phyloP scores from a whole-genome alignment of 176 grass and related monocot genomes.

The barley (Hordeum vulgare) region MorexV3_pseudomolecules_assembly NC_058522.1:578568945-578569444 shows the following conservation, averaged over 20 bases:
- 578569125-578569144: not conserved
- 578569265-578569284: not conserved
- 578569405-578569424: not conserved
- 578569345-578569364: not conserved
- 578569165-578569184: not conserved
- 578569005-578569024: not conserved
- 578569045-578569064: not conserved
- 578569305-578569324: not conserved
- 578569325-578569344: not conserved
- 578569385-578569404: not conserved
- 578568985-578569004: not conserved
- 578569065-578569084: not conserved
- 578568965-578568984: not conserved
- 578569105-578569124: not conserved
- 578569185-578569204: not conserved
- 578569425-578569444: not conserved
- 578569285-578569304: not conserved
- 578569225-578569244: not conserved
- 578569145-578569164: not conserved
- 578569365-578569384: not conserved
- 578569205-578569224: not conserved
- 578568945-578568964: not conserved
- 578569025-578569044: not conserved
- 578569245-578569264: not conserved
- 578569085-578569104: not conserved